Base-by-base conservation (phyloP, 257 asterid species). In the Solanum arcanum region DNA sequence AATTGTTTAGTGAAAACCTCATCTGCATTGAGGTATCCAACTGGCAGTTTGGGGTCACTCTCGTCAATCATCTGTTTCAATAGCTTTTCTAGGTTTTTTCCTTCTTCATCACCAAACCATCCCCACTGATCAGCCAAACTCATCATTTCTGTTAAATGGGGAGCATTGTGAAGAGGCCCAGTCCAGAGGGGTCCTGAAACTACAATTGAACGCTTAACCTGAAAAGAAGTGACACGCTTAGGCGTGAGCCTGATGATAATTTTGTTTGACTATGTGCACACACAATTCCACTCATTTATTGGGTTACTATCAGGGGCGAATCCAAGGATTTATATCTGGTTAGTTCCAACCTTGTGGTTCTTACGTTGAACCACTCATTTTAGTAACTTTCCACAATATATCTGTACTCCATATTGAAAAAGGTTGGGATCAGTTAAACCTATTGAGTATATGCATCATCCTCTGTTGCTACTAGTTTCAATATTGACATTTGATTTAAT, bases 141-240 rank as follows among this genome's bases (percentile, higher is more conserved):
- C 25, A 87, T 93, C 94, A 97, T 94, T 85, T 90, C 92, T 5
- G 91, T 87, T 16, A 97, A 91, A 89, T 90, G 93, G 21, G 92
- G 77, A 77, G 94, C 83, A 84, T 87, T 87, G 90, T 95, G 99
- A 86, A 95, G 98, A 83, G 98, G 98, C 59, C 99, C 99, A 70
- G 96, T 97, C 98, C 99, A 97, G 31, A 97, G 92, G 23, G 99
- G 98, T 85, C 99, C 99, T 49, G 98, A 97, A 89, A 97, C 98
- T 60, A 96, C 88, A 68, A 91, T 94, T 81, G 98, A 94, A 70
- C 89, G 86, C 12, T 91, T 91, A 89, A 83, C 96, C 99, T 95
- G 94, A 89, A 91, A 89, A 69, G 47, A 76, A 85, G 85, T 59
- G 4, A 47, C 21, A 39, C 5, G 25, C 31, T n/a, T 47, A 56